Base-by-base conservation (phyloP, 257 asterid species). In the Plantago major region DNA sequence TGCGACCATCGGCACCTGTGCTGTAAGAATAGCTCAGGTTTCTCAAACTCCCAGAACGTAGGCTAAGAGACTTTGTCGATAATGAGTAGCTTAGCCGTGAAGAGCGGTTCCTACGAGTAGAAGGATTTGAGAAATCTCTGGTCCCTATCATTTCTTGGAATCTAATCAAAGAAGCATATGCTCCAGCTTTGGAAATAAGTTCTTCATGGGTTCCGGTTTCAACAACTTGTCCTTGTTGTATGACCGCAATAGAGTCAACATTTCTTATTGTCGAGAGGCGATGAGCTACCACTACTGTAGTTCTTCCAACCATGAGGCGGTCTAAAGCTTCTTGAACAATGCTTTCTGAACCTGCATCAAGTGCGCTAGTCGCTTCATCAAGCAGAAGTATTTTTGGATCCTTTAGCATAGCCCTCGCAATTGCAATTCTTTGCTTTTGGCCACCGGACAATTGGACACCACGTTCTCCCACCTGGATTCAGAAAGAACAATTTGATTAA, bases 201-300 rank as follows among this genome's bases (percentile, higher is more conserved):
- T 93, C 97, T 60, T 89, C 99, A 12, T 93, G 99, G 7, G 88
- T 89, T 57, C 99, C 97, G 0, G 96, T 85, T 72, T 93, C 99
- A 8, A 89, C 96, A 14, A 93, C 97, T 59, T 83, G 91, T 28
- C 97, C 99, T 78, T 89, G 97, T 73, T 89, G 95, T 59, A 93
- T 74, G 60, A 89, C 99, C 10, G 95, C 95, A 26, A 93, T 83
- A n/a, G 90, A 89, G 64, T 93, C 96, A 0, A 89, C 97, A 45
- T 83, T 89, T 74, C 90, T 74, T 51, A 93, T 89, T 4, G 97
- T 93, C 10, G 96, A 93, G 19, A 93, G 87, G 10, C 97, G 97
- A 72, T 93, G 99, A 0, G 97, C 99, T 11, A 93, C 94, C 30
- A 93, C 96, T 8, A 89, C 89, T 0, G 99, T 89, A 1, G 99